These are phyloP conservation scores for Suillus fuscotomentosus DNA, from an alignment of 768 basidiomycete genomes.

Conservation along the genomic window DNA sequence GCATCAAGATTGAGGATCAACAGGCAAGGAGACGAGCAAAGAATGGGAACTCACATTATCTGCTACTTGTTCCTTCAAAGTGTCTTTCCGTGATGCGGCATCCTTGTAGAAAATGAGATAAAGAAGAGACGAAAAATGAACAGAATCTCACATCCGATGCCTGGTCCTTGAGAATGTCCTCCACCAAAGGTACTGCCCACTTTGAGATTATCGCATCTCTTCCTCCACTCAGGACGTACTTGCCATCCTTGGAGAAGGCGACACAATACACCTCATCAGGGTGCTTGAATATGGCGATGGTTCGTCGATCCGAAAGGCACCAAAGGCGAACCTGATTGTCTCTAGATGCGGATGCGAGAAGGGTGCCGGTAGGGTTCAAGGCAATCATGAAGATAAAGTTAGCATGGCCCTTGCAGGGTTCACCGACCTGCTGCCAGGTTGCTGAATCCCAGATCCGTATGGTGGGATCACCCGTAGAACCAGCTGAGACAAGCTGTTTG, in stretches of 20 bases:
- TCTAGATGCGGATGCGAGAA: neutral
- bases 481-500: neutral
- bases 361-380: neutral
- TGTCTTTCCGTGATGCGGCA: neutral
- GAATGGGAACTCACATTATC: neutral
- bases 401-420: neutral
- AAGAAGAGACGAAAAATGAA: neutral
- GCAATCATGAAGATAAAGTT: accelerated
- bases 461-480: accelerated
- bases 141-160: neutral
- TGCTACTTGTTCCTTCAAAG: neutral
- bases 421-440: neutral
- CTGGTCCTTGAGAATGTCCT: neutral
- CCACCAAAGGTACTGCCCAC: neutral
- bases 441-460: neutral
- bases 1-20: neutral
- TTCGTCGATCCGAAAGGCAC: neutral
- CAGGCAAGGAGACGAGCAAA: neutral
- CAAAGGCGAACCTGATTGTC: neutral
- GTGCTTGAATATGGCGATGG: neutral
- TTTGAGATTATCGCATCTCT: neutral
- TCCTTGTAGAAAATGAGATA: neutral
- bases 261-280: neutral
- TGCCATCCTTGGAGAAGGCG: neutral
- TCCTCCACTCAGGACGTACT: neutral